Base-by-base conservation (phyloP, 2,329 filamentous ascomycete genomes). In the Ceratocystis harringtonii region DNA sequence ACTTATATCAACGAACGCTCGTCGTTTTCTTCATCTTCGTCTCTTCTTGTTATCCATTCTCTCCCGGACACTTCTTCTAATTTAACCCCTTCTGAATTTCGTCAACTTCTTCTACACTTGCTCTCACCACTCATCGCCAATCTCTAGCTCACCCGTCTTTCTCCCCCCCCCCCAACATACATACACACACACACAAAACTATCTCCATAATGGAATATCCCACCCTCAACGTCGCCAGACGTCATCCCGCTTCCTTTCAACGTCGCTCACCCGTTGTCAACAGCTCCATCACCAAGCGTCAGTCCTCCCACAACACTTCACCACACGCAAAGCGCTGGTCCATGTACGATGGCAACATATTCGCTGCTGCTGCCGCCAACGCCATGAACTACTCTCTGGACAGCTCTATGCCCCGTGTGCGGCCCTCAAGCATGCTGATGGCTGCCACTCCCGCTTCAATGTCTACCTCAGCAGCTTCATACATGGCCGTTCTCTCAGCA, bases 321-420 rank as follows among this genome's bases (percentile, higher is more conserved):
- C 65, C 62, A 10, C 48, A 57, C 36, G 63, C 65, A 52, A 64
- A 66, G 52, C 65, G 65, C 44, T 64, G 65, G 65, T 64, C 61
- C 57, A 66, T 66, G 65, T 66, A 66, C 32, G 61, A 63, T 43
- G 43, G 52, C 19, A 43, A 58, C 43, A 41, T 66, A 17, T 66
- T 64, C 25, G 44, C 61, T 25, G 19, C 55, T 25, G 61, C 61
- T 25, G 61, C 61, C 41, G 22, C 36, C 55, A 32, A 36, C 55
- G 30, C 57, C 58, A 63, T 44, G 32, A 62, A 66, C 50, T 55
- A 57, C 45, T 61, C 63, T 3, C 10, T 64, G 19, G 61, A 62
- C 43, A 22, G 41, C 25, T 30, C 52, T 10, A 58, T 64, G 61
- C 61, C 61, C 10, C 55, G 63, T 43, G 41, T 52, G 17, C 65